Base-by-base conservation (phyloP, 768 basidiomycete species). In the Auriculariales sp. region DNA sequence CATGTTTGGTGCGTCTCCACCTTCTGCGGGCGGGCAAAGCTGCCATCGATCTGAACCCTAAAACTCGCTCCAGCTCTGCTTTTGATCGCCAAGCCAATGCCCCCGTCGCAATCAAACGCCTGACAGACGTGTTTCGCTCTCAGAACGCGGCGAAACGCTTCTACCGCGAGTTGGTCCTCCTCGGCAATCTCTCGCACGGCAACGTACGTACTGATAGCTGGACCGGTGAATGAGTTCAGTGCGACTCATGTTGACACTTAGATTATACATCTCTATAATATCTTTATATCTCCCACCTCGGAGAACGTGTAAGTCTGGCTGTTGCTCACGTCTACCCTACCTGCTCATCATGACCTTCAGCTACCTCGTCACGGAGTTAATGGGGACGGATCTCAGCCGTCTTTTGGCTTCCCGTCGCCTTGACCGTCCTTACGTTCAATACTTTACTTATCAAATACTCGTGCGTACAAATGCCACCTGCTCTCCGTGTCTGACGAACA, bases 201-300 rank as follows among this genome's bases (percentile, higher is more conserved):
- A 44, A 44, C 39, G 39, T 25, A 7, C 17, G 39, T 47, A 44
- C n/a, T n/a, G n/a, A n/a, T n/a, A n/a, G n/a, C n/a, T n/a, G n/a
- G n/a, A n/a, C n/a, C n/a, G n/a, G n/a, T n/a, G n/a, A n/a, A n/a
- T n/a, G n/a, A n/a, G n/a, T n/a, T n/a, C n/a, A n/a, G n/a, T n/a
- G n/a, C n/a, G n/a, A n/a, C n/a, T n/a, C n/a, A n/a, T n/a, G n/a
- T n/a, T n/a, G n/a, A n/a, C n/a, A n/a, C n/a, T n/a, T n/a, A 44
- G 39, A 44, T 44, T 44, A 44, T 44, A 5, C 39, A 44, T 15
- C 39, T 44, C 27, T 44, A 44, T 44, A 44, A 44, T 44, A 44
- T 44, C 22, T 44, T 44, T 25, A 44, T 44, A 19, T 44, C 39
- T 3, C 22, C 39, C 22, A 24, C 39, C 9, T 44, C 39, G 22